phyloP scores from a whole-genome alignment of 495 filamentous ascomycete genomes.

The Cairneyella variabilis region DNA sequence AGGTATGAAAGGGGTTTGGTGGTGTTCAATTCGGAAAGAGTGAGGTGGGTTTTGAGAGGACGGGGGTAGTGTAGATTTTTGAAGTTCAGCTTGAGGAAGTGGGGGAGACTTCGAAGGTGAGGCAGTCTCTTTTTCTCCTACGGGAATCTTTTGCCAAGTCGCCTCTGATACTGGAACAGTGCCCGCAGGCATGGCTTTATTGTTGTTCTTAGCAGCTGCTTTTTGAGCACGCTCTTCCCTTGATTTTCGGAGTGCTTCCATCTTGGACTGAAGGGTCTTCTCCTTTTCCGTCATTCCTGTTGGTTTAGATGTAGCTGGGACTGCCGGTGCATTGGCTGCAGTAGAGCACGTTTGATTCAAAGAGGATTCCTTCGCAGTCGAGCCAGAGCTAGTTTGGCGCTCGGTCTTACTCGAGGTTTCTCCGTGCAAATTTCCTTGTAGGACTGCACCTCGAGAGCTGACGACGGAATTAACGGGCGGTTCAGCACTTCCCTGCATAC shows the following conservation, averaged over 20 bases:
- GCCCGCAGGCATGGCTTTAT: neutral
- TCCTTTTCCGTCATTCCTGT: conserved; percentile 25
- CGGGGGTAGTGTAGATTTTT: neutral
- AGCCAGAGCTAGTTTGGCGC: neutral
- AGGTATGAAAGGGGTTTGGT: conserved; percentile 19
- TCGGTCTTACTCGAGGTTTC: neutral
- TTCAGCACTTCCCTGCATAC: neutral
- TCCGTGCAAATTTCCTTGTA: neutral
- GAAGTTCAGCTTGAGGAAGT: neutral
- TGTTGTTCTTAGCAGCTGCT: conserved; percentile 20
- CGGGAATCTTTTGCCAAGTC: neutral
- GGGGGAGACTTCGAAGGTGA: conserved; percentile 1
- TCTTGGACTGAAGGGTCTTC: conserved; percentile 27
- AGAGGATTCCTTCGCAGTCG: neutral
- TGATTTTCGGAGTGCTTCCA: conserved; percentile 31
- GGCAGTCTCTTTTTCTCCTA: neutral
- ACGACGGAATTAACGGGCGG: neutral
- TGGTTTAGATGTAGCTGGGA: conserved; percentile 12
- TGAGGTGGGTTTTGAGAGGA: neutral
- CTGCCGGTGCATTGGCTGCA: conserved; percentile 17
- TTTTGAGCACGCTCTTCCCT: conserved; percentile 25
- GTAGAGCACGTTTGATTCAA: conserved; percentile 25
- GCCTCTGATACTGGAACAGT: neutral
- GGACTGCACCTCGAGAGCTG: too few relatives aligned
- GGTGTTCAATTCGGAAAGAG: neutral